These are phyloP conservation scores for Talaromyces sp. DNA, from an alignment of 2,329 filamentous ascomycete species.

Conservation along the genomic window DNA sequence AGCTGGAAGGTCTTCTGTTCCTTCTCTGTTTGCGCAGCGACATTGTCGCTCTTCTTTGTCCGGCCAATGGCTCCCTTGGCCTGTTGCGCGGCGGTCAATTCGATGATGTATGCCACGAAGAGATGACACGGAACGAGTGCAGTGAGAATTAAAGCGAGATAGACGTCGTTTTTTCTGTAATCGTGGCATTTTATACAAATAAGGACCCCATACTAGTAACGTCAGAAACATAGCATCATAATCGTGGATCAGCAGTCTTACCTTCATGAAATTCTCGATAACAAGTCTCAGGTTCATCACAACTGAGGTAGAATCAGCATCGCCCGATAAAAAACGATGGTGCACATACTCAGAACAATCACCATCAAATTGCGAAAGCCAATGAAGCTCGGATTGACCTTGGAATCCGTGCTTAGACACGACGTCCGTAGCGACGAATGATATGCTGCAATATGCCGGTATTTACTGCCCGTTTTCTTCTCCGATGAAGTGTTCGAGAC, in stretches of 20 bases:
- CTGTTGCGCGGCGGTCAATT: slow-evolving; percentile 73
- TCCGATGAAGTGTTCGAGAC: slow-evolving; percentile 5
- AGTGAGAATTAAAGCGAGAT: slow-evolving; percentile 72
- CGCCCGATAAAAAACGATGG: slow-evolving; percentile 11
- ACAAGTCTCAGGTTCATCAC: slow-evolving; percentile 90
- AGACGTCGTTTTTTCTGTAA: slow-evolving; percentile 71
- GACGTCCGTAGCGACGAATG: slow-evolving; percentile 69
- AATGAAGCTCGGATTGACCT: slow-evolving; percentile 72
- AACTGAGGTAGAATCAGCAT: slow-evolving; percentile 49
- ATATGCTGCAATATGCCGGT: slow-evolving; percentile 85
- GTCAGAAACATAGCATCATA: not conserved
- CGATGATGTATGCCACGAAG: slow-evolving; percentile 83
- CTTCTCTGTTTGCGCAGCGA: slow-evolving; percentile 55
- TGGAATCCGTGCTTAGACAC: slow-evolving; percentile 78
- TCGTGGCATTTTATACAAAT: slow-evolving; percentile 90
- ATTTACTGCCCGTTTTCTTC: slow-evolving; percentile 56
- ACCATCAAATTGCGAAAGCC: slow-evolving; percentile 97
- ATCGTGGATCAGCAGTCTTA: slow-evolving; percentile 32
- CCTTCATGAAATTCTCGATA: slow-evolving; percentile 96
- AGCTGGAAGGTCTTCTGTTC: slow-evolving; percentile 60
- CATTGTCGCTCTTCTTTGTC: slow-evolving; percentile 47
- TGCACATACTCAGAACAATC: slow-evolving; percentile 65
- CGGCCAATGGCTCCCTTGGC: slow-evolving; percentile 64
- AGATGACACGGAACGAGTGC: slow-evolving; percentile 86
- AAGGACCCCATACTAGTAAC: slow-evolving; percentile 75